Percentiles rank a stretch among this genome's conserved stretches.
Evolutionary conservation across 2,329 filamentous ascomycete species (phyloP).

Genomic region (Ascochyta viciae-villosae): DNA sequence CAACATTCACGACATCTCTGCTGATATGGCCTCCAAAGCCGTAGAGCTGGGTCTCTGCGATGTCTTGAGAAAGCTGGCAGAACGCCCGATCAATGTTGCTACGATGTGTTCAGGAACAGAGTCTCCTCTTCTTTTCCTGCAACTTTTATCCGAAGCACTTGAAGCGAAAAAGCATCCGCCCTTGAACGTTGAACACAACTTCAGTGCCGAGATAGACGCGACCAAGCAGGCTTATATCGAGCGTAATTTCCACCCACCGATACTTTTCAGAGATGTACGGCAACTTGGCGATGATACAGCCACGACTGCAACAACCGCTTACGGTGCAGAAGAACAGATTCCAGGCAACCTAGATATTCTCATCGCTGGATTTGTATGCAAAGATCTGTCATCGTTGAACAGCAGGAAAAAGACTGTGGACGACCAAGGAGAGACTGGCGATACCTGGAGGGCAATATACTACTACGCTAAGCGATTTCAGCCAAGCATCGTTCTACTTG

Average conservation of each 20-base stretch:
- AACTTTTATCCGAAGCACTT: conserved; percentile 56
- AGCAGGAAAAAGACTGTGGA: conserved; percentile 59
- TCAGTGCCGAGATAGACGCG: conserved; percentile 56
- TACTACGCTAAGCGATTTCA: conserved; percentile 62
- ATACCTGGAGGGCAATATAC: conserved; percentile 70
- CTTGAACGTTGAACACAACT: conserved; percentile 48
- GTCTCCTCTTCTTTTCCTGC: conserved; percentile 71
- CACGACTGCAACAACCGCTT: conserved; percentile 67
- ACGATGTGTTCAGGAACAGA: conserved; percentile 85
- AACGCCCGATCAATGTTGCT: conserved; percentile 61
- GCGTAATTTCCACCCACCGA: conserved; percentile 52
- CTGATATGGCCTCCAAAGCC: conserved; percentile 54
- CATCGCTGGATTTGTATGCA: conserved; percentile 76
- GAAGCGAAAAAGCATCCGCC: conserved; percentile 11
- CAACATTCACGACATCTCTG: conserved; percentile 58
- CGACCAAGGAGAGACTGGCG: conserved; percentile 67
- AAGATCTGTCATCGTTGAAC: conserved; percentile 76
- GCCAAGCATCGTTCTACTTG: conserved; percentile 71
- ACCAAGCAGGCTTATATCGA: conserved; percentile 59
- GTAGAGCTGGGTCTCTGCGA: conserved; percentile 41
- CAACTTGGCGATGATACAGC: conserved; percentile 55
- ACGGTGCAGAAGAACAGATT: conserved; percentile 65
- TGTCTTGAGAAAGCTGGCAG: conserved; percentile 45
- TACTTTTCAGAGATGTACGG: conserved; percentile 55
- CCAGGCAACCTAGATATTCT: conserved; percentile 69